These are phyloP conservation scores for Davidsoniella eucalypti DNA, from an alignment of 2,329 filamentous ascomycete genomes.

Conservation along the genomic window DNA sequence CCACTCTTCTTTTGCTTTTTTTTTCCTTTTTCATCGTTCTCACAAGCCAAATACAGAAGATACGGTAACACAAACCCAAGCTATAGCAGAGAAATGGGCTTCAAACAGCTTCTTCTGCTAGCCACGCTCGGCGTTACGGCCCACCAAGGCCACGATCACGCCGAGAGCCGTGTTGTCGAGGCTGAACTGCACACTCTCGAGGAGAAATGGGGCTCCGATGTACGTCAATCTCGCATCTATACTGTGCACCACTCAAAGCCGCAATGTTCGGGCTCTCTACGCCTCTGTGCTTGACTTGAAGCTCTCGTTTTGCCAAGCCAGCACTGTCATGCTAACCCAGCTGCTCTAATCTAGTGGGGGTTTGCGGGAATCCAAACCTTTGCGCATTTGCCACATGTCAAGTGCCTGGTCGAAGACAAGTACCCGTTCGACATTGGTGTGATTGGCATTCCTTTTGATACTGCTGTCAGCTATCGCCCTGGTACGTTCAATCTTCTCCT, in stretches of 20 bases:
- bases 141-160: constrained; percentile 5
- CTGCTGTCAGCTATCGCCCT: constrained; percentile 52
- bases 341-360: constrained; percentile 19
- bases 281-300: too few relatives aligned
- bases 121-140: constrained; percentile 1
- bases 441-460: constrained; percentile 59
- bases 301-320: neutral
- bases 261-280: too few relatives aligned
- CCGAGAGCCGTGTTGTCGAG: neutral
- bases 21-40: too few relatives aligned
- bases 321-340: neutral
- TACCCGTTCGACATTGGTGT: constrained; percentile 55
- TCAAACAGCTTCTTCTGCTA: constrained; percentile 3
- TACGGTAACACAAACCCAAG: too few relatives aligned
- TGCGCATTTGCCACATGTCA: constrained; percentile 51
- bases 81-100: neutral
- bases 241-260: too few relatives aligned
- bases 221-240: constrained; percentile 1
- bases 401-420: constrained; percentile 49
- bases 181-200: constrained; percentile 1
- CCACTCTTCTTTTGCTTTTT: too few relatives aligned
- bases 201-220: constrained; percentile 13
- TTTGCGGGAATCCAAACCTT: constrained; percentile 64
- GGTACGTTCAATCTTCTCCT: constrained; percentile 26
- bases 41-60: too few relatives aligned